Conservation (phyloP, 2,329 filamentous ascomycete genomes). For the Fusarium sp. region DNA sequence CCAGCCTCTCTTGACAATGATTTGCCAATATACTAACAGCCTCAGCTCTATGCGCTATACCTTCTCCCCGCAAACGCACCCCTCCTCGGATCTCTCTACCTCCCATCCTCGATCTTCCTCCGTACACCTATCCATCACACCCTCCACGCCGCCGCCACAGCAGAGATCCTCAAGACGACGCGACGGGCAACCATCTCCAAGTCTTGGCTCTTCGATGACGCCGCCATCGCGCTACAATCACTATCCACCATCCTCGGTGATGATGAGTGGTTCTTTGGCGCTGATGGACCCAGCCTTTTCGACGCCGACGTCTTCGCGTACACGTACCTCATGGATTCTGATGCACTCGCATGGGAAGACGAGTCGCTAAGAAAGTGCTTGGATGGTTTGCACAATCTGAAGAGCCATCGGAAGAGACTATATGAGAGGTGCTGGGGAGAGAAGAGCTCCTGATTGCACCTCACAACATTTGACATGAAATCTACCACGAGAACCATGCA, state of each 20-base stretch:
- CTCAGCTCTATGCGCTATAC: constrained; percentile 82
- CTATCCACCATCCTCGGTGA: constrained; percentile 54
- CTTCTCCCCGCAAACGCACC: constrained; percentile 71
- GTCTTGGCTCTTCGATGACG: constrained; percentile 53
- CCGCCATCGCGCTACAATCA: constrained; percentile 56
- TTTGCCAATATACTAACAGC: constrained; percentile 9
- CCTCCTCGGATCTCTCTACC: constrained; percentile 76
- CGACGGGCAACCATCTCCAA: constrained; percentile 50
- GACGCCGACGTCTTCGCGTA: constrained; percentile 93
- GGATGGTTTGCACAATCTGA: constrained; percentile 65
- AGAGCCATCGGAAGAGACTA: constrained; percentile 54
- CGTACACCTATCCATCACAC: constrained; percentile 68
- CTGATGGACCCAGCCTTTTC: constrained; percentile 70
- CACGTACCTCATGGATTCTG: constrained; percentile 78
- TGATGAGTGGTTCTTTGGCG: constrained; percentile 59
- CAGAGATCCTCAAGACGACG: constrained; percentile 72
- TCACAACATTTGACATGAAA: neutral
- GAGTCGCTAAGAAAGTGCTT: constrained; percentile 66
- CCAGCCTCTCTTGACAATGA: neutral
- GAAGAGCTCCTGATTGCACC: constrained; percentile 1
- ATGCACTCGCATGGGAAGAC: constrained; percentile 69
- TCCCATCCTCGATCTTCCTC: constrained; percentile 70
- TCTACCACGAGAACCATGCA: neutral
- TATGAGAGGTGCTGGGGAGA: constrained; percentile 46
- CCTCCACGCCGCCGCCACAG: constrained; percentile 74